phyloP scores from a whole-genome alignment of 371 early-diverging fungal genomes.

The Mucor ambiguus region DNA sequence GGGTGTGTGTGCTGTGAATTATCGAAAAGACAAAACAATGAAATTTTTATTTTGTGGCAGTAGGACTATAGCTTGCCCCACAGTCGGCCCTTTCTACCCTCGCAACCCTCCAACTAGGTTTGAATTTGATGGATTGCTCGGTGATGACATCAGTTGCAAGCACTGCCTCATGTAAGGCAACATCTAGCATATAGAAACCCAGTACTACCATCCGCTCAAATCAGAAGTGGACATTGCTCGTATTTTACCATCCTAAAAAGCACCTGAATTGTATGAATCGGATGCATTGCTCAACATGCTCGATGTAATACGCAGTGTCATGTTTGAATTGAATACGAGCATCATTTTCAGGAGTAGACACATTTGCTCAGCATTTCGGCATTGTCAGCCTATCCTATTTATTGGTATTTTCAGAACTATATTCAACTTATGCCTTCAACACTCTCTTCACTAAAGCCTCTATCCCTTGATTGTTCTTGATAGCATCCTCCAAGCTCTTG shows the following conservation, averaged over 20 bases:
- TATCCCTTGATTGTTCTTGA: slow-evolving; percentile 48
- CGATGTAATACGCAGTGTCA: no score
- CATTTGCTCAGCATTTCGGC: no score
- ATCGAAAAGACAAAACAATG: slow-evolving; percentile 2
- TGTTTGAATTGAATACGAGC: no score
- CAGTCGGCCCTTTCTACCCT: background rate
- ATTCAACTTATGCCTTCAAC: slow-evolving; percentile 18
- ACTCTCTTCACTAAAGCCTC: slow-evolving; percentile 43
- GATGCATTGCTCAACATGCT: no score
- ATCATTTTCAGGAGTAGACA: no score
- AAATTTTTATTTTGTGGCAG: background rate
- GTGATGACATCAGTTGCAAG: background rate
- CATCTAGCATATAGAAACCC: background rate
- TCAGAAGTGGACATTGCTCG: background rate
- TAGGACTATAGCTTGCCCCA: slow-evolving; percentile 4
- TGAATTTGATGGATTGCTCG: background rate
- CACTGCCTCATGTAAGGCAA: background rate
- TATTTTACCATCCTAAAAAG: no score
- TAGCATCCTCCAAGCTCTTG: slow-evolving; percentile 65
- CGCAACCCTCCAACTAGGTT: slow-evolving; percentile 2
- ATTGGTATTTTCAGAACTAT: background rate
- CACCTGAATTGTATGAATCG: no score
- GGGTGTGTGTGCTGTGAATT: background rate
- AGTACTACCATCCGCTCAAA: background rate
- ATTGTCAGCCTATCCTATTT: background rate